Base-by-base conservation (phyloP, 129 eudicot genomes). In the Centella asiatica region DNA sequence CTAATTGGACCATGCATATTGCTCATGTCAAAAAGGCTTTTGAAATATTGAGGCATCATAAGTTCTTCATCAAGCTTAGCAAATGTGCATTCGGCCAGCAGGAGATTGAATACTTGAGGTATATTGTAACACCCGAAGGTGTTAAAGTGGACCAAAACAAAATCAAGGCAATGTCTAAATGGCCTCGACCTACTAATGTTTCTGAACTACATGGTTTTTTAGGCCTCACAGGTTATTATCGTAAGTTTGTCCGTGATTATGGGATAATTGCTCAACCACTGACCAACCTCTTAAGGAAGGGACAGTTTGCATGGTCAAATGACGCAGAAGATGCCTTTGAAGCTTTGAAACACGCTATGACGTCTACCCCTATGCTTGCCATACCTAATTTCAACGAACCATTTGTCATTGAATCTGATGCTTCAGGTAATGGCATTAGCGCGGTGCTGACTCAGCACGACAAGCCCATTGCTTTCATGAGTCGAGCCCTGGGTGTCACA, bases 291-390 rank as follows among this genome's bases (percentile, higher is more conserved):
- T 13, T 56, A 0, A 56, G 29, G 2, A 56, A 56, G 11, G 44
- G 19, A 0, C 62, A 31, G 7, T 57, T 57, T 6, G 20, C 23
- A 1, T 57, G 62, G 62, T 0, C 5, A 0, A 8, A 31, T 0
- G 39, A 2, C 1, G 10, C 44, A 0, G 19, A n/a, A n/a, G 27
- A 0, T 27, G 40, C 61, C 0, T 55, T 55, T 3, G 10, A 55
- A 1, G 0, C 2, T 0, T 3, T 55, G 0, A 55, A 55, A 4
- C 24, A 26, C 1, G 36, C n/a, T n/a, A n/a, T n/a, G n/a, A n/a
- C n/a, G n/a, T n/a, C n/a, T n/a, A n/a, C n/a, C n/a, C n/a, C n/a
- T 4, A 8, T 28, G 0, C 27, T 57, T 0, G 40, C 42, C 0
- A 33, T 33, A 17, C 45, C 63, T 0, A 2, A 33, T 0, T 57